Percentiles rank a stretch among this genome's conserved stretches.
Conservation (phyloP, 257 asterid species). For the Capsicum pubescens region DNA sequence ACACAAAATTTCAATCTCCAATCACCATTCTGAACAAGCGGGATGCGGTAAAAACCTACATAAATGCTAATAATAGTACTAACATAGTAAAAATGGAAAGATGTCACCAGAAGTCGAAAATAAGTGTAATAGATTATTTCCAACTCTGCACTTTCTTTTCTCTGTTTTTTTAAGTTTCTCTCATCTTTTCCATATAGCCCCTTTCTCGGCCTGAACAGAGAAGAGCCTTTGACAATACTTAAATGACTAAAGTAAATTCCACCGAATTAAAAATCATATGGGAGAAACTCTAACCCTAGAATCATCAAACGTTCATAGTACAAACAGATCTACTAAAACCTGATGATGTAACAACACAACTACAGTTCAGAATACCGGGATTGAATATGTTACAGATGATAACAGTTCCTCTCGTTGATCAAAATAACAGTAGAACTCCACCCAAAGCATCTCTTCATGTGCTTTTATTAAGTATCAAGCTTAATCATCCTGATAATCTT, state of each 20-base stretch:
- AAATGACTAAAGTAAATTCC: background rate
- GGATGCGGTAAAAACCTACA: background rate
- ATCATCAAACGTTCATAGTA: background rate
- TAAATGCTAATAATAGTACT: background rate
- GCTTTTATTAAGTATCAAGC: background rate
- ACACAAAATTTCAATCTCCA: background rate
- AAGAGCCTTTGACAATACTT: background rate
- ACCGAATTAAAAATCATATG: background rate
- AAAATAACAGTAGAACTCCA: background rate
- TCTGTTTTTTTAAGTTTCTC: background rate
- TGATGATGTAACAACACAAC: conserved; percentile 4
- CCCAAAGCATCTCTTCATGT: background rate
- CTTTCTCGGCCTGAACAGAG: background rate
- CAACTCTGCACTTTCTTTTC: background rate
- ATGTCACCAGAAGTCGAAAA: background rate
- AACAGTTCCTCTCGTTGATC: background rate
- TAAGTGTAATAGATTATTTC: background rate
- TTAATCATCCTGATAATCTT: background rate
- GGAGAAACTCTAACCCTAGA: conserved; percentile 6
- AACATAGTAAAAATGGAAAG: background rate
- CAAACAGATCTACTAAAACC: background rate
- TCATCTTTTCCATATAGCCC: conserved; percentile 4
- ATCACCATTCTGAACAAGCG: background rate
- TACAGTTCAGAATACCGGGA: background rate
- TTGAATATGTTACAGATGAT: conserved; percentile 19